Percentiles rank a stretch among this genome's conserved stretches.
phyloP scores from a whole-genome alignment of 805 yeast species.

The Kuraishia capsulata region DNA sequence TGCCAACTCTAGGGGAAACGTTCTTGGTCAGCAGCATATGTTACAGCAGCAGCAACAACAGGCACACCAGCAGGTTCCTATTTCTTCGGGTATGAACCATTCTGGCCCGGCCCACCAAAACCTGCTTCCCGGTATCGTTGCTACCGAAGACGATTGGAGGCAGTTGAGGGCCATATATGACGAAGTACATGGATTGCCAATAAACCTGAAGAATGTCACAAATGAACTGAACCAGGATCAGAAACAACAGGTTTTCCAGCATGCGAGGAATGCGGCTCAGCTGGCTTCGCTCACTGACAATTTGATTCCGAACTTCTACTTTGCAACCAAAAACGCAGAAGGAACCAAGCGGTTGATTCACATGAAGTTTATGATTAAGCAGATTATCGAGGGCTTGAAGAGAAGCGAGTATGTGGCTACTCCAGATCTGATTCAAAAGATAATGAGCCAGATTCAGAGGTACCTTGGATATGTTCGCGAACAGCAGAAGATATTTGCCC shows the following conservation, averaged over 20 bases:
- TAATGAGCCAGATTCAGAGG: constrained; percentile 63
- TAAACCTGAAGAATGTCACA: constrained; percentile 60
- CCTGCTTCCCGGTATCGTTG: constrained; percentile 18
- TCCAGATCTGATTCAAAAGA: constrained; percentile 62
- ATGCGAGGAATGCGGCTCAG: constrained; percentile 45
- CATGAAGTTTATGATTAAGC: constrained; percentile 69
- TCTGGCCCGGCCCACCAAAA: constrained; percentile 4
- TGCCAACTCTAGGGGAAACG: constrained; percentile 5
- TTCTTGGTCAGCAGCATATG: constrained; percentile 6
- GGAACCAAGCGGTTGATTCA: constrained; percentile 73
- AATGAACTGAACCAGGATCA: constrained; percentile 52
- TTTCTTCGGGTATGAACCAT: neutral
- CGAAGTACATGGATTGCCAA: constrained; percentile 60
- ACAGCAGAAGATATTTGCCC: constrained; percentile 1
- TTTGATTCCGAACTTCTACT: constrained; percentile 68
- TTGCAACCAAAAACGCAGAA: constrained; percentile 63
- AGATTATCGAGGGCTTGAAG: constrained; percentile 61
- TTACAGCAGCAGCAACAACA: constrained; percentile 12
- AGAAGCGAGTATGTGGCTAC: constrained; percentile 60
- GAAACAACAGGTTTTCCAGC: constrained; percentile 48
- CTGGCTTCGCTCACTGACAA: constrained; percentile 64
- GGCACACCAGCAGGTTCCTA: constrained; percentile 10
- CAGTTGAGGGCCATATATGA: constrained; percentile 54
- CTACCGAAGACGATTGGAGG: constrained; percentile 55
- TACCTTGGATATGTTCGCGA: constrained; percentile 70